Conservation (phyloP, 2,329 filamentous ascomycete species). For the Chaetomiaceae sp. region DNA sequence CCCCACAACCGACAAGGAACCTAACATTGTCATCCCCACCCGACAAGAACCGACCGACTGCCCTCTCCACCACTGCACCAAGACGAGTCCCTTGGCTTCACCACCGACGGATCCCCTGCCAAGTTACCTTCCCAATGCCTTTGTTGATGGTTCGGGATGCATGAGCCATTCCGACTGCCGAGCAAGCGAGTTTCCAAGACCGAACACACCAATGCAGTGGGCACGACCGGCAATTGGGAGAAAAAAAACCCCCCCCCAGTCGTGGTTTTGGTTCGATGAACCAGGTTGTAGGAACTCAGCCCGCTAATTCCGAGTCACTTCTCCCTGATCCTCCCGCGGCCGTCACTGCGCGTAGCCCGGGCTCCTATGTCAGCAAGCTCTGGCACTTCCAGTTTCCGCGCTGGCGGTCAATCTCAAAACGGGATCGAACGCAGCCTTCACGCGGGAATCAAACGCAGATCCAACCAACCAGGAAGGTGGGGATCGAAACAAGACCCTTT, state of each 20-base stretch:
- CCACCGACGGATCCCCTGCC: neutral
- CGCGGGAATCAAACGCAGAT: constrained; percentile 18
- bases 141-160: neutral
- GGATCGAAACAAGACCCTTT: constrained; percentile 12
- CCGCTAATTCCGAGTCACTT: too few species aligned
- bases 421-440: neutral
- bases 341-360: neutral
- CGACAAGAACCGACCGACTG: too few species aligned
- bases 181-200: neutral
- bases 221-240: too few species aligned
- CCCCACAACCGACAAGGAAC: neutral
- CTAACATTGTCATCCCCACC: too few species aligned
- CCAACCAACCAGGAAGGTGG: constrained; percentile 11
- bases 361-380: neutral
- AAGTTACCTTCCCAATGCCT: neutral
- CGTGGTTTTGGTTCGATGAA: too few species aligned
- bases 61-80: too few species aligned
- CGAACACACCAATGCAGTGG: too few species aligned
- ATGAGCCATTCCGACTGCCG: constrained; percentile 14
- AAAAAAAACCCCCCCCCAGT: too few species aligned
- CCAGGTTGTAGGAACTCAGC: too few species aligned
- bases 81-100: neutral
- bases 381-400: neutral
- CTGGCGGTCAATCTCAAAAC: constrained; percentile 5
- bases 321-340: neutral